Evolutionary conservation across 257 asterid genomes (phyloP).

Genomic region (Striga asiatica): DNA sequence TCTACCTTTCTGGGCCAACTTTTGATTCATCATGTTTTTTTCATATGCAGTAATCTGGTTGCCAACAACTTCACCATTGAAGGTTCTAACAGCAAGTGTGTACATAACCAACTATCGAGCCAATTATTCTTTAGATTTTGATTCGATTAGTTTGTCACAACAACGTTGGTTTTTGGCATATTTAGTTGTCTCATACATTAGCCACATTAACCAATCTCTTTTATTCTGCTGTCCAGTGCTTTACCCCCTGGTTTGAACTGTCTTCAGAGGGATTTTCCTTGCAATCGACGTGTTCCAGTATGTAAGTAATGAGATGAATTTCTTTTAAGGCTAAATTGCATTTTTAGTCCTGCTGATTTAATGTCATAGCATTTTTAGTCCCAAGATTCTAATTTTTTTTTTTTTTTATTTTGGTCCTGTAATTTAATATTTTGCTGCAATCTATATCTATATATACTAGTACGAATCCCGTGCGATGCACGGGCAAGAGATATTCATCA

Average conservation of each 20-base stretch:
- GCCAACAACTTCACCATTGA: constrained; percentile 55
- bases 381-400: no score
- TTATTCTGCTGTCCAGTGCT: constrained; percentile 22
- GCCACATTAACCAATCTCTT: neutral
- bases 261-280: constrained; percentile 63
- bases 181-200: no score
- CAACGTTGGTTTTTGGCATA: no score
- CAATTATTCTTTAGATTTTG: neutral
- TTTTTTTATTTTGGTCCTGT: no score
- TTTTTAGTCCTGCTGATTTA: no score
- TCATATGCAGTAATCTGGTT: constrained; percentile 45
- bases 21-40: neutral
- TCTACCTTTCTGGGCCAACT: neutral
- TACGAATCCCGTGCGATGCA: no score
- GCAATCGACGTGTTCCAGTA: constrained; percentile 41
- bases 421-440: no score
- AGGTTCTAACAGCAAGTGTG: constrained; percentile 42
- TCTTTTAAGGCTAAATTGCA: no score
- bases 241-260: constrained; percentile 59
- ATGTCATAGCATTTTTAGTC: no score
- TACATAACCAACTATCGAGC: neutral
- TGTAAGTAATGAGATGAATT: constrained; percentile 58
- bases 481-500: no score
- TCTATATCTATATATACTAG: no score
- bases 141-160: neutral